phyloP scores from a whole-genome alignment of 2,329 filamentous ascomycete genomes.

The Karstenula rhodostoma region DNA sequence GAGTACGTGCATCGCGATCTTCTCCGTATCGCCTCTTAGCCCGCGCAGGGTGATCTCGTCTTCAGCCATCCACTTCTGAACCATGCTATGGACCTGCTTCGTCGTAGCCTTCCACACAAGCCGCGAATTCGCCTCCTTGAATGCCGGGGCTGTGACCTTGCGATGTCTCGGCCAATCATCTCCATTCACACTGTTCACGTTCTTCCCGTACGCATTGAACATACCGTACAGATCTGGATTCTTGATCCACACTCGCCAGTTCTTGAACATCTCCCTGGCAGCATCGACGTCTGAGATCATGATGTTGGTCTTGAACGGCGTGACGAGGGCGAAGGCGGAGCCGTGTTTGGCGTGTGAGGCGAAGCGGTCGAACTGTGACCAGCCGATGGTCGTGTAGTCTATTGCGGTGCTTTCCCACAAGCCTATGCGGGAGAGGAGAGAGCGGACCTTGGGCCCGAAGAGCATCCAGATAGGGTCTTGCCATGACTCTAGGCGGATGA shows the following conservation, averaged over 20 bases:
- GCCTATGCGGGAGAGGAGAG: background rate
- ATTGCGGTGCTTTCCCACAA: background rate
- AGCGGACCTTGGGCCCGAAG: background rate
- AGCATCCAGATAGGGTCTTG: slow-evolving; percentile 8
- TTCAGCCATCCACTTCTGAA: background rate
- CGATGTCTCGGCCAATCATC: slow-evolving; percentile 1
- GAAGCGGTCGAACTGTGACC: background rate
- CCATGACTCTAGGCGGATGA: slow-evolving; percentile 1
- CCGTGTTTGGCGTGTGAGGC: slow-evolving; percentile 1
- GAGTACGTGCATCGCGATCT: background rate
- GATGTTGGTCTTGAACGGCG: slow-evolving; percentile 1
- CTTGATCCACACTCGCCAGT: background rate
- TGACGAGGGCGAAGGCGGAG: background rate
- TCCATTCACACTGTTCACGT: background rate
- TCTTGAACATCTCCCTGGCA: background rate
- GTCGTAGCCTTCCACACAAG: background rate
- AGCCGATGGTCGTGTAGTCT: slow-evolving; percentile 5
- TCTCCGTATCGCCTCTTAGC: background rate
- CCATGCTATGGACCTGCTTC: background rate
- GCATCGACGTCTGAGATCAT: background rate
- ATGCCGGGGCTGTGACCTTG: background rate
- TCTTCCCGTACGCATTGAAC: slow-evolving; percentile 4
- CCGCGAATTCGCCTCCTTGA: slow-evolving; percentile 2
- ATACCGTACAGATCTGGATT: background rate
- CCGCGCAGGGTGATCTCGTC: background rate